Conservation (phyloP, 139 green algal genomes). For the Spirogloea muscicola region DNA sequence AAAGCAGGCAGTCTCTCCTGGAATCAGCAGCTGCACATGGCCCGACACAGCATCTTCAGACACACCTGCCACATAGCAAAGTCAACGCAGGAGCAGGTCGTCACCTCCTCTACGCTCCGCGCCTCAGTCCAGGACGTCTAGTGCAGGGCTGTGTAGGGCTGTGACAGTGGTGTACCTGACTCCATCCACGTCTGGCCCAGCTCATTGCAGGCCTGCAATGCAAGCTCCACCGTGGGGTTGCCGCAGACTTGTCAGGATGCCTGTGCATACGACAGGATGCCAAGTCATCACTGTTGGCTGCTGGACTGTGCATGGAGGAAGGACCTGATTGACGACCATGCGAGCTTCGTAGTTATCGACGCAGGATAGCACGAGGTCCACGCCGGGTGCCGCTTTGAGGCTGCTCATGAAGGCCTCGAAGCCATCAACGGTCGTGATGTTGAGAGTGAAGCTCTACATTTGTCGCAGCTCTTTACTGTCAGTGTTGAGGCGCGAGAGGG, state of each 20-base stretch:
- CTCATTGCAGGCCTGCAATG: constrained; percentile 83
- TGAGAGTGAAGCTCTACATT: constrained; percentile 89
- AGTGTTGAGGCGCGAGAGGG: no score
- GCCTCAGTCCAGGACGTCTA: no score
- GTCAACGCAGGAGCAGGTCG: no score
- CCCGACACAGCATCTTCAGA: constrained; percentile 91
- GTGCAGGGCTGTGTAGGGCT: no score
- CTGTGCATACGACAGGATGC: no score
- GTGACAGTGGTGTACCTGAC: constrained; percentile 41
- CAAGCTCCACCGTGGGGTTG: no score
- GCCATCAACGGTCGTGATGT: constrained; percentile 91
- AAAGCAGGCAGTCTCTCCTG: constrained; percentile 77
- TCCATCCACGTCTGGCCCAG: constrained; percentile 94
- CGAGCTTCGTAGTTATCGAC: constrained; percentile 99
- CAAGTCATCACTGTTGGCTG: no score
- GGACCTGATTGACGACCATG: constrained; percentile 94
- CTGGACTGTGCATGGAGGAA: no score
- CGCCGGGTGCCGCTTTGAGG: constrained; percentile 24
- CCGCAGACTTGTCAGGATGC: no score
- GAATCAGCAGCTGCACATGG: constrained; percentile 78
- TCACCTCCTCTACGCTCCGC: no score
- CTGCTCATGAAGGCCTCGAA: constrained; percentile 78
- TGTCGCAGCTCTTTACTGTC: no score
- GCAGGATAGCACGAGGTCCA: constrained; percentile 91
- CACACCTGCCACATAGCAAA: no score